These are phyloP conservation scores for Candida montana DNA, from an alignment of 805 yeast genomes.

Conservation along the genomic window DNA sequence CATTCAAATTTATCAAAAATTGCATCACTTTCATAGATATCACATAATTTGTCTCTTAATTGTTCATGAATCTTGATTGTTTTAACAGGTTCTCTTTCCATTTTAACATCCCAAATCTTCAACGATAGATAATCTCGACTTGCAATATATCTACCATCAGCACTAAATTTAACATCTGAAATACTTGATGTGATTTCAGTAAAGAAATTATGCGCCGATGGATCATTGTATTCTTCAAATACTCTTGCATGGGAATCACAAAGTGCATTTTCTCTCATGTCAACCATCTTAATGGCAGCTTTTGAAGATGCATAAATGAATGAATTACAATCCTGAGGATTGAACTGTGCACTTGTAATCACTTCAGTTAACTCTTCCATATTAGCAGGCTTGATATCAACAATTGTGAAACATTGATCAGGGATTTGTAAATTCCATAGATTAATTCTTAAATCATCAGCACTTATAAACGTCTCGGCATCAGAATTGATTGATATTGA, in stretches of 20 bases:
- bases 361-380: constrained; percentile 99
- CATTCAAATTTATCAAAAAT: constrained; percentile 98
- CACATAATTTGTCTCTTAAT: constrained; percentile 87
- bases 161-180: constrained; percentile 86
- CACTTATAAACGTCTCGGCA: constrained; percentile 88
- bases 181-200: constrained; percentile 95
- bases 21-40: constrained; percentile 97
- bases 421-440: constrained; percentile 93
- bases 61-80: constrained; percentile 95
- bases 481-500: constrained; percentile 92
- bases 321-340: constrained; percentile 85
- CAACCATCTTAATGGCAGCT: constrained; percentile 92
- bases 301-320: constrained; percentile 94
- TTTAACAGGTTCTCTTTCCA: constrained; percentile 92
- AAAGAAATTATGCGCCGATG: constrained; percentile 88
- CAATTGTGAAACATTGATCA: constrained; percentile 93
- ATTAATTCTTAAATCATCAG: constrained; percentile 93
- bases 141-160: constrained; percentile 92
- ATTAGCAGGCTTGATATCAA: constrained; percentile 94
- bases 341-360: constrained; percentile 94
- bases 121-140: constrained; percentile 96
- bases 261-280: constrained; percentile 92
- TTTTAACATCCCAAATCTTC: constrained; percentile 95
- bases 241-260: constrained; percentile 86
- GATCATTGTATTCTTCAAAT: constrained; percentile 91